phyloP scores from a whole-genome alignment of 805 yeast genomes.

The Metschnikowia corniflorae region DNA sequence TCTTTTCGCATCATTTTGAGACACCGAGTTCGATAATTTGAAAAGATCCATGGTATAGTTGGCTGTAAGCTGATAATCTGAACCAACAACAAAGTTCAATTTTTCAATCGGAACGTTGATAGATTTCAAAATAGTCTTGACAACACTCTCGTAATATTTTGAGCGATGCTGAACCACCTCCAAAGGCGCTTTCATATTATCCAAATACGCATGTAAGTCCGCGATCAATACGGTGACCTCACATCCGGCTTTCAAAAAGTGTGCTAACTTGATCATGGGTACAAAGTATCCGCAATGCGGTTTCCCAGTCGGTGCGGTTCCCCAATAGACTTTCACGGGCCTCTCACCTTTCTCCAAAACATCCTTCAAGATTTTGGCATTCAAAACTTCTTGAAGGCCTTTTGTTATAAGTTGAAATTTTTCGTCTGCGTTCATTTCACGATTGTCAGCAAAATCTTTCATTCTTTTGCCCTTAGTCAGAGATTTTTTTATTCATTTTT shows the following conservation, averaged over 20 bases:
- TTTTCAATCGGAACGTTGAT: slow-evolving; percentile 91
- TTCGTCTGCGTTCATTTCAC: slow-evolving; percentile 49
- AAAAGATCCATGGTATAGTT: slow-evolving; percentile 88
- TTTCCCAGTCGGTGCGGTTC: slow-evolving; percentile 98
- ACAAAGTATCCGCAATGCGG: slow-evolving; percentile 99
- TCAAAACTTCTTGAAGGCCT: slow-evolving; percentile 87
- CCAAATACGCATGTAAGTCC: slow-evolving; percentile 93
- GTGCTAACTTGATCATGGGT: slow-evolving; percentile 94
- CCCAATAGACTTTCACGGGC: slow-evolving; percentile 91
- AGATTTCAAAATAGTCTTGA: slow-evolving; percentile 80
- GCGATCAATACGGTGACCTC: slow-evolving; percentile 90
- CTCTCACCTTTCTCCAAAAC: slow-evolving; percentile 77
- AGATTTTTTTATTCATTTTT: no score
- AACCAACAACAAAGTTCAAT: slow-evolving; percentile 79
- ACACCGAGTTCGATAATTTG: slow-evolving; percentile 75
- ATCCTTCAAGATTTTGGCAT: slow-evolving; percentile 81
- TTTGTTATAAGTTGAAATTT: slow-evolving; percentile 75
- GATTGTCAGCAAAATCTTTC: neutral
- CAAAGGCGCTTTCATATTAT: slow-evolving; percentile 96
- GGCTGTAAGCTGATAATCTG: slow-evolving; percentile 77
- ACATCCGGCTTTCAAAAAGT: slow-evolving; percentile 93
- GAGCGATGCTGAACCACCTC: slow-evolving; percentile 90
- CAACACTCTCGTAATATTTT: slow-evolving; percentile 76
- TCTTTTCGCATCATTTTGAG: slow-evolving; percentile 95
- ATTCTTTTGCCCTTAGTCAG: neutral